Evolutionary conservation across 208 protist genomes (phyloP), one percentile per base, ranked within the genome.

Genomic region (Angomonas desouzai): DNA sequence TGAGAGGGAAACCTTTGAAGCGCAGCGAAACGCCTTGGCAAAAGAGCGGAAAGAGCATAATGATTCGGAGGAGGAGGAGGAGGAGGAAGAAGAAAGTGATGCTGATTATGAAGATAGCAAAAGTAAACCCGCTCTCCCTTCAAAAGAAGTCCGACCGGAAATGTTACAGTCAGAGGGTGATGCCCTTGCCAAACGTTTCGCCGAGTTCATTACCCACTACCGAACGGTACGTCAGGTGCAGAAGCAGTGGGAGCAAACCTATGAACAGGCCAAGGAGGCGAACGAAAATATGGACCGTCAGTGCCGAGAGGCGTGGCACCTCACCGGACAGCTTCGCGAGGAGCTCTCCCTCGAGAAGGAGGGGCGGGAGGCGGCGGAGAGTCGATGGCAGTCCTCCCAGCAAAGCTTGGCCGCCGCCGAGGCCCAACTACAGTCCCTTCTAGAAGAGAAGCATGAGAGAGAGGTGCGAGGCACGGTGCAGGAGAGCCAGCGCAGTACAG

Each of bases 201-300:
- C 6, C 6, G 45, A 51, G 20, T 51, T 51, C 20, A 23, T 23
- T 4, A 23, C 45, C 3, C 45, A 51, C 45, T 51, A 51, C 20
- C 20, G n/a, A 32, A 70, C 72, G 11, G 65, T 70, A 16, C 48
- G 27, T 11, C 49, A 51, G 16, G 62, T 89, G 43, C 78, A 91
- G 63, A 73, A 70, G 57, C 80, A 91, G 70, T 91, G 84, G 88
- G 88, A 88, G 66, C 61, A 71, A 32, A 92, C 88, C n/a, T 94
- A 92, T 67, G 78, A 84, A 64, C 59, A 94, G 64, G 88, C 85
- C 6, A 68, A 78, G 3, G 64, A 66, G 13, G 83, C 91, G 18
- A 94, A 94, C 66, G 73, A 77, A 28, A 73, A 79, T 2, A 66
- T 92, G 3, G 79, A 85, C 60, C 63, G 76, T 58, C 88, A 92